Base-by-base conservation (phyloP, 176 grass and related monocot genomes). In the Stipa capillata region DNA sequence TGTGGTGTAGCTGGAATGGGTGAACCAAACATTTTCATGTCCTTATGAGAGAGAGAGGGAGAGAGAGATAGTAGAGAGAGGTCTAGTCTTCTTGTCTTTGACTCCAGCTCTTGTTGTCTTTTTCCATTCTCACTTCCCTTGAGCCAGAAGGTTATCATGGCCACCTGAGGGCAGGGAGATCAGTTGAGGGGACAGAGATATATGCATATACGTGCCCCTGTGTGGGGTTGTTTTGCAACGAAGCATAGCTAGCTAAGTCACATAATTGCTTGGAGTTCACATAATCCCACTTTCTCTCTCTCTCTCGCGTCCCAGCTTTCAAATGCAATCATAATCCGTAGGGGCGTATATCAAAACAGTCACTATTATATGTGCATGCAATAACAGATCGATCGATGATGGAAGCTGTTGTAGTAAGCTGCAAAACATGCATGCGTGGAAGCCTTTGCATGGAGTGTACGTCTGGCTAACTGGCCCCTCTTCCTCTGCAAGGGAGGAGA, bases 381-480 rank as follows among this genome's bases (percentile, higher is more conserved):
- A 72, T 89, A 89, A 89, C 87, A 85, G 80, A 86, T 78, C 45
- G 83, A 83, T 79, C 20, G 76, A 68, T 73, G 76, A 68, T 65
- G 67, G 69, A 47, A 23, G 81, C 69, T 84, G 87, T 74, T 84
- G 83, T 47, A 81, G 82, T 81, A 89, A 89, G 82, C 79, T 79
- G 87, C 90, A 83, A 86, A 92, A 64, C 86, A 79, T 88, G 83
- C 66, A 72, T 79, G 82, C 89, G 83, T 84, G 70, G 48, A 78
- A 69, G 72, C 89, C 89, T 94, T 94, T 94, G 92, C 92, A 91
- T 94, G 92, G 71, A 94, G 92, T 94, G 92, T 91, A 94, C 92
- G 92, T 82, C 84, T 88, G 89, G 88, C 88, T 43, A 88, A 55
- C 85, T 75, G 82, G 73, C 73, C 81, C 91, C 85, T 82, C 82